These are phyloP conservation scores for Bremia lactucae DNA, from an alignment of 352 stramenopile genomes.

Conservation along the genomic window DNA sequence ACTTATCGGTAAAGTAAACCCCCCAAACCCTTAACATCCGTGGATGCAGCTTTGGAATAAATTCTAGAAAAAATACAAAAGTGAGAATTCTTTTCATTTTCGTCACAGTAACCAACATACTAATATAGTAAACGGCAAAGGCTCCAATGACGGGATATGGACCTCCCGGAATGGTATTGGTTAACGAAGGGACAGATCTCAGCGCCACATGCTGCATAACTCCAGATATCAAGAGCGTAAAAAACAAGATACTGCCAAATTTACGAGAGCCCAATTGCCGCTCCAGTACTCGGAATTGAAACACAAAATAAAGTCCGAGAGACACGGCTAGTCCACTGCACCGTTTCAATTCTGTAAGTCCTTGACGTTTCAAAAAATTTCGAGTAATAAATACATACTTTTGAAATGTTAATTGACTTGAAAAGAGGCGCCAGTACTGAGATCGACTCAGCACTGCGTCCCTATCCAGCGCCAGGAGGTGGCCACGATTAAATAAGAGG, in stretches of 20 bases:
- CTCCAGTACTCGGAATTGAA: constrained; percentile 78
- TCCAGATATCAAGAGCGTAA: constrained; percentile 41
- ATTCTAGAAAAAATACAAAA: constrained; percentile 27
- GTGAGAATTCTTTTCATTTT: not conserved
- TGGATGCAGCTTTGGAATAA: constrained; percentile 64
- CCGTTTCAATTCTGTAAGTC: constrained; percentile 2
- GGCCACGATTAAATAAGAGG: constrained; percentile 49
- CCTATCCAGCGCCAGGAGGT: constrained; percentile 35
- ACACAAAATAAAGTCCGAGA: constrained; percentile 76
- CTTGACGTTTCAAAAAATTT: not conserved
- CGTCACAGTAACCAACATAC: constrained; percentile 28
- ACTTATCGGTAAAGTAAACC: constrained; percentile 79
- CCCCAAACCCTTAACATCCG: constrained; percentile 30
- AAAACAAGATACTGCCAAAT: constrained; percentile 68
- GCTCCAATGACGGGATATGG: constrained; percentile 64
- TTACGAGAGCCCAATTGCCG: constrained; percentile 79
- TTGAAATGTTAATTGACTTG: constrained; percentile 65
- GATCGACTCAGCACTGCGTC: constrained; percentile 42
- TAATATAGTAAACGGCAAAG: constrained; percentile 69
- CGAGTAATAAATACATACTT: constrained; percentile 30
- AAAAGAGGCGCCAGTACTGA: constrained; percentile 63
- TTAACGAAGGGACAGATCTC: constrained; percentile 27
- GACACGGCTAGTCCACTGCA: constrained; percentile 63
- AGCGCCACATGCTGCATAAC: constrained; percentile 37
- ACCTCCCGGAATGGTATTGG: constrained; percentile 37